Conservation (phyloP, 2,329 filamentous ascomycete species). For the Cercospora canescens region DNA sequence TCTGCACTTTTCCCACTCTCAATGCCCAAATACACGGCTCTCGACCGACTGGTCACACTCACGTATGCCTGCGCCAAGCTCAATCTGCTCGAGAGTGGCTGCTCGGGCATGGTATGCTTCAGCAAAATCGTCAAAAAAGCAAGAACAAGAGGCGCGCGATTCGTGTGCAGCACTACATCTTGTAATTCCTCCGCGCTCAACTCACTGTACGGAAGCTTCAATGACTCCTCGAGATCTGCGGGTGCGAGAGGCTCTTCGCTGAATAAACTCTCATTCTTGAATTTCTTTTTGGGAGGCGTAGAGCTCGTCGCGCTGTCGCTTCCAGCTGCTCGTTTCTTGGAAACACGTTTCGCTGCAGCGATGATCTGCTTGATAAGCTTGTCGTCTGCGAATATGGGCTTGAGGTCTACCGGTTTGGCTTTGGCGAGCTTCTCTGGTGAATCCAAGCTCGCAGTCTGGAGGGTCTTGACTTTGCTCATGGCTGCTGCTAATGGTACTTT, state of each 20-base stretch:
- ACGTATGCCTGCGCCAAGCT: conserved; percentile 83
- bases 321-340: conserved; percentile 54
- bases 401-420: conserved; percentile 45
- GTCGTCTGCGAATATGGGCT: conserved; percentile 50
- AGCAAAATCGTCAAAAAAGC: conserved; percentile 75
- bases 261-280: conserved; percentile 30
- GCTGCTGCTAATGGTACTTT: conserved; percentile 57
- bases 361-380: conserved; percentile 59
- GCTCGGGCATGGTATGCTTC: conserved; percentile 80
- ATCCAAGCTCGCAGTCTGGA: conserved; percentile 51
- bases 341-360: conserved; percentile 57
- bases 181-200: conserved; percentile 62
- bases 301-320: conserved; percentile 30
- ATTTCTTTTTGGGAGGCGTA: conserved; percentile 41
- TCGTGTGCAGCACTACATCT: conserved; percentile 64
- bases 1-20: conserved; percentile 65
- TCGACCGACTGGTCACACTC: conserved; percentile 74
- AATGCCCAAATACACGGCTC: conserved; percentile 73
- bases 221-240: conserved; percentile 62
- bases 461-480: conserved; percentile 56
- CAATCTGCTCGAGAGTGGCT: conserved; percentile 78
- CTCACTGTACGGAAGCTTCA: conserved; percentile 58
- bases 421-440: conserved; percentile 53
- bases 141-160: conserved; percentile 78
- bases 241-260: conserved; percentile 40